Conservation (phyloP, 768 basidiomycete species). For the Russula dissimulans region DNA sequence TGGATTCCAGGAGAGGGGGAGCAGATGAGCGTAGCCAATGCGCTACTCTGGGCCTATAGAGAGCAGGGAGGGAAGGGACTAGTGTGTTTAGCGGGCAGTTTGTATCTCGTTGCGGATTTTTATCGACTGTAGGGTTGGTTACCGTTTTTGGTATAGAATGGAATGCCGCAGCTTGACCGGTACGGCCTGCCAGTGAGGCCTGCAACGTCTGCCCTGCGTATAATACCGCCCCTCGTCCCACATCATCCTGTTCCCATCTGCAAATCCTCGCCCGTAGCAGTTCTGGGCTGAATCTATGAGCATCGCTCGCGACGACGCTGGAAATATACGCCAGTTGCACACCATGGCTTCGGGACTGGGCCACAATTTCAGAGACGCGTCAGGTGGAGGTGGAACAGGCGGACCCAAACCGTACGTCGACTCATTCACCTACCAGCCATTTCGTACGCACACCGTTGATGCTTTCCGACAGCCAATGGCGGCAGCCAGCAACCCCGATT, state of each 20-base stretch:
- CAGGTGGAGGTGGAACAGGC: not conserved
- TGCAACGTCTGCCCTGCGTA: no score
- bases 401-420: not conserved
- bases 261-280: not conserved
- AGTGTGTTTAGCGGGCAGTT: slow-evolving; percentile 77
- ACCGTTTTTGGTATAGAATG: not conserved
- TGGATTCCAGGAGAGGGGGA: slow-evolving; percentile 35
- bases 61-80: slow-evolving; percentile 29
- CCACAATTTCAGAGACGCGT: slow-evolving; percentile 5
- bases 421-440: not conserved
- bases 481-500: not conserved
- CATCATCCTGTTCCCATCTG: not conserved
- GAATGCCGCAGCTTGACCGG: not conserved
- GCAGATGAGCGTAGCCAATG: slow-evolving; percentile 32
- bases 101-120: slow-evolving; percentile 92
- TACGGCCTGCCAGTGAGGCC: not conserved
- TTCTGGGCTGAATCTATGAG: not conserved
- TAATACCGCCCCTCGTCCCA: not conserved
- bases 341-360: not conserved
- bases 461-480: slow-evolving; percentile 1
- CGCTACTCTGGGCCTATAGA: slow-evolving; percentile 35
- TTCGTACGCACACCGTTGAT: not conserved
- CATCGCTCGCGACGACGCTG: slow-evolving; percentile 1
- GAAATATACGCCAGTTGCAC: not conserved
- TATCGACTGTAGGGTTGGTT: slow-evolving; percentile 39